Base-by-base conservation (phyloP, 192 early-diverging fungal genomes). In the Obelidium mucronatum region DNA sequence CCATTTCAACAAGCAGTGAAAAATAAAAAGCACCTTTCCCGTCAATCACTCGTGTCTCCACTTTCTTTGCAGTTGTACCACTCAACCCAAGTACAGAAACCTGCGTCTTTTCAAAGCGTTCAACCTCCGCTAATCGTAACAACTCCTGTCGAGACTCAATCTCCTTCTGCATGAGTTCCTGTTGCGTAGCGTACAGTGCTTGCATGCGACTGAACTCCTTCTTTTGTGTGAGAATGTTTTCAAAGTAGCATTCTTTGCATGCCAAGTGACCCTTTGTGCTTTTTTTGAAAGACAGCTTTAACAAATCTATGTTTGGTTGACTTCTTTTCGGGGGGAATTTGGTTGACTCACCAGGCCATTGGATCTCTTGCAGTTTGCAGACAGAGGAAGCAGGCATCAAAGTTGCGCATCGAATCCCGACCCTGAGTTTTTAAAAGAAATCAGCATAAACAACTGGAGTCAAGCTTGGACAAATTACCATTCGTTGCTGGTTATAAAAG, bases 301-400 rank as follows among this genome's bases (percentile, higher is more conserved):
- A n/a, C 34, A 19, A n/a, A n/a, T n/a, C n/a, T n/a, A n/a, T n/a
- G n/a, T n/a, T n/a, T 48, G 44, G 11, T 0, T 48, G 0, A 48
- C 11, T 48, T 48, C 42, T 6, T n/a, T n/a, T n/a, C n/a, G n/a
- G n/a, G n/a, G n/a, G n/a, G n/a, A n/a, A n/a, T n/a, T n/a, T n/a
- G n/a, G n/a, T n/a, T n/a, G n/a, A n/a, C 74, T 64, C 75, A 88
- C 83, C 93, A 94, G 63, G 83, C 82, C 0, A 93, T 80, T 15
- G 93, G 93, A 63, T 91, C 88, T 30, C 91, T 80, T 6, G 93
- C 93, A 33, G 81, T 86, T 69, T 91, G 91, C 6, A 96, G 83
- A 75, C 96, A 98, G 28, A 97, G 78, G 73, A 91, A 94, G 77
- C 96, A 98, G 19, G 95, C 88, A 75, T 98, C 91, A 77, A 89